Base-by-base conservation (phyloP, 2,329 filamentous ascomycete genomes). In the Calonectria pseudoreteaudii region DNA sequence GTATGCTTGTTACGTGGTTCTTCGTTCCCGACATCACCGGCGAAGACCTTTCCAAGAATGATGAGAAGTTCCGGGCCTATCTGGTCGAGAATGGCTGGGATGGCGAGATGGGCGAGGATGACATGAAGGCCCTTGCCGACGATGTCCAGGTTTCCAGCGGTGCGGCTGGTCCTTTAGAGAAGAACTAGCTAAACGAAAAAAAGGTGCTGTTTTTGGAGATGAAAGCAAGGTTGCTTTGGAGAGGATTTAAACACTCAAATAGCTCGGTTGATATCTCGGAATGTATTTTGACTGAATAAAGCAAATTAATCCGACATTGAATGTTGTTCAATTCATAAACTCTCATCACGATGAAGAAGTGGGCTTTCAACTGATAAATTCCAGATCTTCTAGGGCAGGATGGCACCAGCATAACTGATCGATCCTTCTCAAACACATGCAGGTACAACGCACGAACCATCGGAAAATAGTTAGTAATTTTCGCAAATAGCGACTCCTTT, bases 11-110 rank as follows among this genome's bases (percentile, higher is more conserved):
- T 6, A 88, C 87, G 0, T 88, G 80, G 64, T 84, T 88, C 75
- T 88, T 89, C 62, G 82, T 89, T 1, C 86, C 86, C 0, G 82
- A 88, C 76, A 74, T 88, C 26, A 85, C 82, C 1, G 86, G 86
- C 13, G 86, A 87, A 56, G 86, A 89, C 79, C 78, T 89, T 30
- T 77, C 80, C 4, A 72, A 82, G 13, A 83, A 84, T 49, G 88
- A 89, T 75, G 86, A 86, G 72, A 82, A 79, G 53, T 89, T 89
- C 71, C 82, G 84, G 18, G 81, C 82, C 3, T 89, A 87, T 74
- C 79, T 89, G 52, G 82, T 86, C 4, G 80, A 78, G 2, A 80
- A 88, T 70, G 87, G 86, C 0, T 89, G 87, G 87, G 82, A 85
- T 67, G 87, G 86, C 0, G 82, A 86, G 74, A 88, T 88, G 86